Conservation (phyloP, 495 filamentous ascomycete species). For the Cercophora newfieldiana region DNA sequence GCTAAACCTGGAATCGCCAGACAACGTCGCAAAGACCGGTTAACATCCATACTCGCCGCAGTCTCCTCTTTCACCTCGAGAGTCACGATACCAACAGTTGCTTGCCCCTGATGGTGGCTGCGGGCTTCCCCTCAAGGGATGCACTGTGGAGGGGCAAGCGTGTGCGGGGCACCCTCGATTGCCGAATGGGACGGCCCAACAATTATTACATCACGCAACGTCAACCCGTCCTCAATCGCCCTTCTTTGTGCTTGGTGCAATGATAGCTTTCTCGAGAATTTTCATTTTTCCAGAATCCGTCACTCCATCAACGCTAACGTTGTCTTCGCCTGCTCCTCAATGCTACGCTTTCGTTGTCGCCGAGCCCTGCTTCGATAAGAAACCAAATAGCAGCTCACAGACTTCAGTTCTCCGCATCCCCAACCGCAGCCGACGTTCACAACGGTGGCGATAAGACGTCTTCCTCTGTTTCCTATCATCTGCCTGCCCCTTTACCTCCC, state of each 20-base stretch:
- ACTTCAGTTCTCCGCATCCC: neutral
- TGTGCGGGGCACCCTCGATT: neutral
- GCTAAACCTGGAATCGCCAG: too few species aligned
- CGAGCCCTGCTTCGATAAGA: too few species aligned
- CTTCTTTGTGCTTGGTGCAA: neutral
- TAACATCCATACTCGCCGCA: too few species aligned
- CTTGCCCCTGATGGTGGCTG: neutral
- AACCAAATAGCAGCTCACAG: neutral
- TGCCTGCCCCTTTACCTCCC: neutral
- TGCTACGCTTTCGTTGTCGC: too few species aligned
- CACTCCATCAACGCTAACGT: too few species aligned
- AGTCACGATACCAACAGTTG: neutral
- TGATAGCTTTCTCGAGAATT: too few species aligned
- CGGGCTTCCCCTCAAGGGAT: conserved; percentile 3
- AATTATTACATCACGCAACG: neutral
- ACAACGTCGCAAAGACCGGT: too few species aligned
- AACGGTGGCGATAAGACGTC: neutral
- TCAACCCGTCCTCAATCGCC: neutral
- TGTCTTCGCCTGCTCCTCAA: too few species aligned
- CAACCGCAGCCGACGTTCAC: too few species aligned
- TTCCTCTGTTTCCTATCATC: neutral
- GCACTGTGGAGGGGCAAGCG: neutral
- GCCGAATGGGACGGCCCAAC: neutral
- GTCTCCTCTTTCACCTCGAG: too few species aligned
- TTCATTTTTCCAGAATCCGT: too few species aligned